Evolutionary conservation across 495 filamentous ascomycete species (phyloP), one percentile per base, ranked within the genome.

Genomic region (Neurospora intermedia): DNA sequence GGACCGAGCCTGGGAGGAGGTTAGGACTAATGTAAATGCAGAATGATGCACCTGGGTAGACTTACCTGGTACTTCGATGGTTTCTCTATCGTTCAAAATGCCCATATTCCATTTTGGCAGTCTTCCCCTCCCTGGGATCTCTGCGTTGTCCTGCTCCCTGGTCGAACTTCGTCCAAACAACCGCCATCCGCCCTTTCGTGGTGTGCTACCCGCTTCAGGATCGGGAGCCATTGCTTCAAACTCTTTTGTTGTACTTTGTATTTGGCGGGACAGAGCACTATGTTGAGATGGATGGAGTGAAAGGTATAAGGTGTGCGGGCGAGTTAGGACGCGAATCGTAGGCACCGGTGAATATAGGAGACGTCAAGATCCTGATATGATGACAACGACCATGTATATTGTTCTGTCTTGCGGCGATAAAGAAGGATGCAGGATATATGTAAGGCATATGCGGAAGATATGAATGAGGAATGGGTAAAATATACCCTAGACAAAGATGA

Each of bases 61-160:
- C 88, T 74, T 83, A 94, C 95, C 95, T 76, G 95, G 96, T 27
- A 98, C 96, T 83, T 97, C 93, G 45, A 96, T 92, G 0, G 95
- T 98, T 69, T 90, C 81, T 72, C 79, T 87, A 76, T 97, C 93
- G 78, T 94, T 94, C 43, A 97, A 80, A 23, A 98, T 91, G 45
- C 94, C 95, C 83, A 98, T 84, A 9, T 86, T 93, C 87, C 92
- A 93, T 83, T 89, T 81, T 4, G 79, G 70, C 31, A 74, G 80
- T 13, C 73, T 73, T 2, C 69, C 10, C 69, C 75, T 77, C 39
- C 54, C 74, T 13, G 27, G 13, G 3, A 39, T 43, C 38, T 72
- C 74, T 5, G 69, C n/a, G 35, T 35, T 48, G 27, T 70, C 66
- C 38, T 66, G 20, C 69, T 71, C 72, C 11, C 42, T 72, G 1